These are phyloP conservation scores for Globisporangium middletonii DNA, from an alignment of 352 stramenopile species.

Conservation along the genomic window DNA sequence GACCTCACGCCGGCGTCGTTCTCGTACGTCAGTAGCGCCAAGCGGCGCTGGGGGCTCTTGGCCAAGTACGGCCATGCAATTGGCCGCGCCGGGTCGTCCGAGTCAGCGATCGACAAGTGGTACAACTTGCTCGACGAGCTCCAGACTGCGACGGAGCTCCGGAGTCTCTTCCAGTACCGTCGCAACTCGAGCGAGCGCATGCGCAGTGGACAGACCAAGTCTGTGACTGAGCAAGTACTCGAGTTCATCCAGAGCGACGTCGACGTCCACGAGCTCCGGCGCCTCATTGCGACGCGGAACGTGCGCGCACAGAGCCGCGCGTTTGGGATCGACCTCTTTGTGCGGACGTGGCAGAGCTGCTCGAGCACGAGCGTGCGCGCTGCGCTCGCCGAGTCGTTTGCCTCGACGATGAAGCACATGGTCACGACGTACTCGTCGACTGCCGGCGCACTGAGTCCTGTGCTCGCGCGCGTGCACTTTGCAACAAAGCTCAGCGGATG, in stretches of 20 bases:
- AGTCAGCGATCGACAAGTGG: conserved; percentile 69
- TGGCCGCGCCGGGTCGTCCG: conserved; percentile 27
- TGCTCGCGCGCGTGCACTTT: conserved; percentile 44
- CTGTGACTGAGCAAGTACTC: conserved; percentile 75
- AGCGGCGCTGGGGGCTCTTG: conserved; percentile 59
- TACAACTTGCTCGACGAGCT: conserved; percentile 76
- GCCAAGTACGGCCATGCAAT: conserved; percentile 71
- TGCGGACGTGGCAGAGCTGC: conserved; percentile 21
- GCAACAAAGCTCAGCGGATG: conserved; percentile 47
- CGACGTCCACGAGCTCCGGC: conserved; percentile 45
- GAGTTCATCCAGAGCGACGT: conserved; percentile 84
- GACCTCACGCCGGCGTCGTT: conserved; percentile 73
- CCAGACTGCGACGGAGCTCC: conserved; percentile 65
- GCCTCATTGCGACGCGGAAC: conserved; percentile 43
- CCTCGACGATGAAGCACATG: conserved; percentile 34
- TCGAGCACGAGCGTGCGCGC: conserved; percentile 21
- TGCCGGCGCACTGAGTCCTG: conserved; percentile 8
- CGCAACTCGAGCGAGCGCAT: conserved; percentile 64
- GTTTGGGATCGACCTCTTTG: conserved; percentile 46
- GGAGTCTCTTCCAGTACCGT: conserved; percentile 69
- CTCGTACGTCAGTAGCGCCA: conserved; percentile 63
- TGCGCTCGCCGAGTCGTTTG: conserved; percentile 47
- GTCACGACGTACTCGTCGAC: conserved; percentile 20
- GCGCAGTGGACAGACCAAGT: conserved; percentile 44
- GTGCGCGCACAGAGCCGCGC: conserved; percentile 32